Evolutionary conservation across 768 basidiomycete species (phyloP).

Genomic region (Leccinum longicurvipes): DNA sequence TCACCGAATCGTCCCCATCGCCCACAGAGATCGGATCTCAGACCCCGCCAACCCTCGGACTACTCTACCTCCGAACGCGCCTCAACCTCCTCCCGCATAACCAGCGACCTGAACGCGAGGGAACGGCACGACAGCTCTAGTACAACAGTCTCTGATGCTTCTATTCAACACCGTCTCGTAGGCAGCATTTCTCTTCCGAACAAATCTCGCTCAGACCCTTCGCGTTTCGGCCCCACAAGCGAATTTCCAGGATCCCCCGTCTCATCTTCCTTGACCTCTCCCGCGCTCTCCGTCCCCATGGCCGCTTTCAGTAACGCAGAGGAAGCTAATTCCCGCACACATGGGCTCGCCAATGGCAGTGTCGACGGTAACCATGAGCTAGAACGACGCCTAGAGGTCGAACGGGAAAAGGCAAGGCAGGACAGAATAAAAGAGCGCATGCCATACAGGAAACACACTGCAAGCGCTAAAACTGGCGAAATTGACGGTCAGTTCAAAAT

Average conservation of each 20-base stretch:
- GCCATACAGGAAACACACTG: constrained; percentile 51
- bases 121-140: constrained; percentile 50
- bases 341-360: constrained; percentile 49
- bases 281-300: constrained; percentile 52
- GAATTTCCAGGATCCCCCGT: constrained; percentile 19
- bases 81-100: constrained; percentile 41
- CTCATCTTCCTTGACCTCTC: constrained; percentile 39
- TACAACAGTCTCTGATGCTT: constrained; percentile 46
- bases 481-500: constrained; percentile 68
- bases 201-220: constrained; percentile 16
- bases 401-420: constrained; percentile 63
- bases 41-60: constrained; percentile 52
- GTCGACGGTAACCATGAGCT: constrained; percentile 55
- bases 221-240: constrained; percentile 10
- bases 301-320: constrained; percentile 67
- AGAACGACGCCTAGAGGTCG: constrained; percentile 58
- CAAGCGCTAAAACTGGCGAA: constrained; percentile 66
- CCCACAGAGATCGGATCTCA: constrained; percentile 65
- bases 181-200: constrained; percentile 19
- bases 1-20: constrained; percentile 56
- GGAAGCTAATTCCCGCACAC: constrained; percentile 46
- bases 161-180: constrained; percentile 32
- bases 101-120: constrained; percentile 25
- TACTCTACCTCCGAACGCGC: constrained; percentile 48
- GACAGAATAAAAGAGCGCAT: constrained; percentile 66